Percentiles rank a stretch among this genome's conserved stretches.
These are phyloP conservation scores for Linderniella brevidens DNA, from an alignment of 257 asterid species.

Conservation along the genomic window DNA sequence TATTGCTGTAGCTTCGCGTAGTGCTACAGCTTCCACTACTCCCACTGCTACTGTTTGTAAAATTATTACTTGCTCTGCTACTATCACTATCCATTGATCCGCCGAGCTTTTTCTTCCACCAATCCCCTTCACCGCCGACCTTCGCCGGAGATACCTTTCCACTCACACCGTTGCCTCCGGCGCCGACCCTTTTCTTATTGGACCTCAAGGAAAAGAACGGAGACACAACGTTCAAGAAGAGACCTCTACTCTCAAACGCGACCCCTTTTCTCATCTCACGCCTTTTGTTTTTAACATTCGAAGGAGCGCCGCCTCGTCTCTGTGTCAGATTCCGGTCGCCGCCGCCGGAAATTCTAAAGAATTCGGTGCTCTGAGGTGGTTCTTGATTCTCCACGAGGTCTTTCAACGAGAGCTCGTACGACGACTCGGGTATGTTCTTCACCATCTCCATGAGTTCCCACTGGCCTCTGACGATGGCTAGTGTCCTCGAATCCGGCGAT, in stretches of 20 bases:
- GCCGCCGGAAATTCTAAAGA: slow-evolving; percentile 10
- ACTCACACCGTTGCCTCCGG: slow-evolving; percentile 7
- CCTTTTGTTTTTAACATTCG: slow-evolving; percentile 19
- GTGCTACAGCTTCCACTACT: slow-evolving; percentile 11
- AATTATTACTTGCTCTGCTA: slow-evolving; percentile 23
- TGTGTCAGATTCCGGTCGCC: slow-evolving; percentile 8
- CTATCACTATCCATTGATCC: slow-evolving; percentile 42
- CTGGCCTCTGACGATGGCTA: slow-evolving; percentile 68
- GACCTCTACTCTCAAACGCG: slow-evolving; percentile 30
- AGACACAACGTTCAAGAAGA: slow-evolving; percentile 54
- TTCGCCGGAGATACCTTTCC: slow-evolving; percentile 34
- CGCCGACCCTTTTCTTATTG: slow-evolving; percentile 25
- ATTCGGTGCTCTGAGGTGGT: too few species aligned
- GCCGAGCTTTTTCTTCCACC: slow-evolving; percentile 67
- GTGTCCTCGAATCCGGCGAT: slow-evolving; percentile 45
- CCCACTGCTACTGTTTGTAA: slow-evolving; percentile 15
- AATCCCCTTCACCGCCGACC: slow-evolving; percentile 37
- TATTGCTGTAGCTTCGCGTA: slow-evolving; percentile 17
- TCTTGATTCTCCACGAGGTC: slow-evolving; percentile 49
- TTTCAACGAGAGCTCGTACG: slow-evolving; percentile 58
- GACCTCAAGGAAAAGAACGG: slow-evolving; percentile 27
- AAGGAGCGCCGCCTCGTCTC: slow-evolving; percentile 16
- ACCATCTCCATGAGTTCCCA: slow-evolving; percentile 91
- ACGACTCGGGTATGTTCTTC: slow-evolving; percentile 62
- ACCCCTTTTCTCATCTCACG: slow-evolving; percentile 16